Conservation (phyloP, 1,284 basidiomycete species). For the Ganoderma leucocontextum region DNA sequence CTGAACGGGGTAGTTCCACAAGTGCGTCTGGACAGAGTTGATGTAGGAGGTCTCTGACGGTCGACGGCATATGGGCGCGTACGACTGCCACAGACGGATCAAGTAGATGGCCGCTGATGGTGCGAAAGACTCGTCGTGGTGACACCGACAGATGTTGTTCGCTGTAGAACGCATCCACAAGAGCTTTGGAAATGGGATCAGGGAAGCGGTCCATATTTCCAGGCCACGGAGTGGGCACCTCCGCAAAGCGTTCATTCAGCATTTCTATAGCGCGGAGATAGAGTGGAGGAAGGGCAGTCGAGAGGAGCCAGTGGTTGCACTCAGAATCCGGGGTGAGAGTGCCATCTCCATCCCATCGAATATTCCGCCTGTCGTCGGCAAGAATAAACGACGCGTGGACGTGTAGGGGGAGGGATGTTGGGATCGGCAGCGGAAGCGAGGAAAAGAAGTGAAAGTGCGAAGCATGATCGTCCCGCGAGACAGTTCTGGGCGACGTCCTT, state of each 20-base stretch:
- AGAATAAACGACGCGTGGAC: slow-evolving; percentile 44
- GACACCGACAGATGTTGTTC: background rate
- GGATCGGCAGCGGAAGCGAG: slow-evolving; percentile 41
- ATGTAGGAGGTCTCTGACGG: slow-evolving; percentile 13
- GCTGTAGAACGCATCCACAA: slow-evolving; percentile 41
- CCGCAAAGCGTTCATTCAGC: slow-evolving; percentile 28
- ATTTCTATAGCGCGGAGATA: slow-evolving; percentile 48
- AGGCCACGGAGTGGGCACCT: slow-evolving; percentile 29
- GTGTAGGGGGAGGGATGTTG: slow-evolving; percentile 42
- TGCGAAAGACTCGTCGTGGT: slow-evolving; percentile 14
- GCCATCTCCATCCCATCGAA: slow-evolving; percentile 43
- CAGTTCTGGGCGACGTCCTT: slow-evolving; percentile 13
- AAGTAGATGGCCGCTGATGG: slow-evolving; percentile 30
- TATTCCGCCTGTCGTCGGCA: slow-evolving; percentile 44
- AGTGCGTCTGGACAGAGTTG: slow-evolving; percentile 10
- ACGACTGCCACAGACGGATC: slow-evolving; percentile 23
- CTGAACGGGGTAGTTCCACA: slow-evolving; percentile 10
- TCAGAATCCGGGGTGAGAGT: slow-evolving; percentile 40
- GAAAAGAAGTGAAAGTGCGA: slow-evolving; percentile 36
- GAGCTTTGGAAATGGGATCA: slow-evolving; percentile 31
- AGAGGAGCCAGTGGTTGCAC: slow-evolving; percentile 54
- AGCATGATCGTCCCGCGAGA: background rate
- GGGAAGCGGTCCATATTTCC: slow-evolving; percentile 5
- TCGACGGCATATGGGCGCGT: slow-evolving; percentile 8
- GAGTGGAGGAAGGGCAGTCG: slow-evolving; percentile 44